Evolutionary conservation across 768 basidiomycete genomes (phyloP), one percentile per base, ranked within the genome.

Genomic region (Lentinula lateritia): DNA sequence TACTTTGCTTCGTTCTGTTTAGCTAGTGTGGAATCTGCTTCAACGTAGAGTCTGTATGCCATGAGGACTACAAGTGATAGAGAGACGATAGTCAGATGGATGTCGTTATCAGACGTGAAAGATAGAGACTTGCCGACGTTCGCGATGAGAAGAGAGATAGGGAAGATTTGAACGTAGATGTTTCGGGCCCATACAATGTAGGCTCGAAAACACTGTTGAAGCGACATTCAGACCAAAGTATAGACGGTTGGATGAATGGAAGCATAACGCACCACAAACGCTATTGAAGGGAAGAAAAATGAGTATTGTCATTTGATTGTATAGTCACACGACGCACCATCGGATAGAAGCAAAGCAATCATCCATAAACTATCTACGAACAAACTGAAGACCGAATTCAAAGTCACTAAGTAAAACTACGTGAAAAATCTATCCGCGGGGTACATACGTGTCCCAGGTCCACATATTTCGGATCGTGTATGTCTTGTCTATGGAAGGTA

Each of bases 161-260:
- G 53, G n/a, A 54, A 39, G 39, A 54, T 54, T 20, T 54, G 53
- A 13, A 39, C n/a, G 35, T 54, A 54, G 53, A 54, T 54, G 16
- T 54, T 54, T 54, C 36, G 39, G 8, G 53, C 15, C 53, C 53
- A 54, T 4, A 54, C 35, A n/a, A 54, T n/a, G 35, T 54, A 54
- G 39, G 53, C 53, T 35, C 53, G 53, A 20, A 38, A 54, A 16
- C 53, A 54, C 53, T 54, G 10, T 10, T 8, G 20, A 15, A 15
- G 6, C 43, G 6, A 1, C 18, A 10, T 8, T 48, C 4, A 48
- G 18, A 4, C 4, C 1, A 9, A 20, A 10, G 9, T 48, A 9
- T 45, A 16, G 1, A 45, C n/a, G 13, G 18, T 18, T n/a, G 18
- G 43, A 18, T 16, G 46, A 23, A 20, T 15, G 42, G 46, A 48